These are phyloP conservation scores for Aspergillus bridgeri DNA, from an alignment of 495 filamentous ascomycete species.

Conservation along the genomic window DNA sequence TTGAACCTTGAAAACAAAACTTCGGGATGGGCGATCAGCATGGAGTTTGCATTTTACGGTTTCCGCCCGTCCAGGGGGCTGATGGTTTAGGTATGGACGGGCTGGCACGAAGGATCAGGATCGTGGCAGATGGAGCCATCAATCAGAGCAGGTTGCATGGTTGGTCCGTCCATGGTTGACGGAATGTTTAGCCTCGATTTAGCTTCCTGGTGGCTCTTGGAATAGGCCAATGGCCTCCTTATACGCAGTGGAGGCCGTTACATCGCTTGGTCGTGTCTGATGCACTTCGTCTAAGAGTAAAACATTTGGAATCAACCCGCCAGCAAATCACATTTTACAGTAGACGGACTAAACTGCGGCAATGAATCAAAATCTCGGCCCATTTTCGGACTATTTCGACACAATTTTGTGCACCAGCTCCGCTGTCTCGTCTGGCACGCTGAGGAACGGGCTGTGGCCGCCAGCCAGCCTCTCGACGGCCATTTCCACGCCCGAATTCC, in stretches of 20 bases:
- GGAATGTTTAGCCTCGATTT: neutral
- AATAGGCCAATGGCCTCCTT: neutral
- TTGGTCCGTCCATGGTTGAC: neutral
- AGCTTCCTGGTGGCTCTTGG: neutral
- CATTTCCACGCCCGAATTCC: neutral
- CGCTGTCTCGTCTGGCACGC: neutral
- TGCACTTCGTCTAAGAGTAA: neutral
- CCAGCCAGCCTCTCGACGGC: neutral
- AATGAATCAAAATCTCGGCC: too few species aligned
- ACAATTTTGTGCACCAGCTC: neutral
- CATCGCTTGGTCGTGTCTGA: neutral
- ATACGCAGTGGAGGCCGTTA: neutral
- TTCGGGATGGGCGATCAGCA: neutral
- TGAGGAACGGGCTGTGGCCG: slow-evolving; percentile 2
- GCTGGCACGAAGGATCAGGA: neutral
- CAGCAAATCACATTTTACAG: too few species aligned
- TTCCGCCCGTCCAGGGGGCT: neutral
- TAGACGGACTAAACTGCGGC: too few species aligned
- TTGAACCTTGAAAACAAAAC: too few species aligned
- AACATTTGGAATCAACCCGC: neutral
- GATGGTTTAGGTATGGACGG: neutral
- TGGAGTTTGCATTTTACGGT: neutral
- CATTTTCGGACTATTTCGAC: neutral
- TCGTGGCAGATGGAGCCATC: neutral
- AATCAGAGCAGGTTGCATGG: neutral